Evolutionary conservation across 2,329 filamentous ascomycete species (phyloP), one percentile per base, ranked within the genome.

Genomic region (Xylariaceae sp.): DNA sequence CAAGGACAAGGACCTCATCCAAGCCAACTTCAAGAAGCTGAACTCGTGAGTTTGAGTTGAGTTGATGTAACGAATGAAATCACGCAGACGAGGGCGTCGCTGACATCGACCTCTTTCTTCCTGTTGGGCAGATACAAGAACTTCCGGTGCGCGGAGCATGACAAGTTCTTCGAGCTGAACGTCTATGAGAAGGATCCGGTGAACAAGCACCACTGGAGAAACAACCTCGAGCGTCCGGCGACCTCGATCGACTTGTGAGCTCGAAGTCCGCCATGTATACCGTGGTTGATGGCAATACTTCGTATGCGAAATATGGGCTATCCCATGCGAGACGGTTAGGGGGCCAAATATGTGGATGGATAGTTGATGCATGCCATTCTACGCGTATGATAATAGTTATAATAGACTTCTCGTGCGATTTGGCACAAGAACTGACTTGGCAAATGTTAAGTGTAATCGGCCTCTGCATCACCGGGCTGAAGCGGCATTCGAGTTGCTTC

Each of bases 81-180:
- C 21, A 22, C 21, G n/a, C n/a, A n/a, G n/a, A n/a, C n/a, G n/a
- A 16, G 3, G 24, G n/a, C 22, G 18, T 25, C 16, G 16, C 27
- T 8, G 19, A 19, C 14, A 23, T 39, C 5, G 29, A 9, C 24
- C 8, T 23, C 6, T 16, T 16, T 25, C 31, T 18, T 33, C 15
- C 19, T 35, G 27, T 29, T 17, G 30, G 14, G 14, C 31, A 68
- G 63, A 5, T 68, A 57, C 46, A 69, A 68, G 50, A 70, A 69
- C 42, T 69, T 56, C 53, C 63, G 54, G 33, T 69, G 65, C 35
- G 38, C 33, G 1, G 17, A 2, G 2, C 63, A 70, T 41, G 57
- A 68, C 39, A 63, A 57, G 39, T 70, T 68, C 50, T 69, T 67
- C 40, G 65, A 70, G 40, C 16, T 64, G 19, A 70, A 69, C 43